Percentiles rank a stretch among this genome's conserved stretches.
phyloP scores from a whole-genome alignment of 2,329 filamentous ascomycete species.

The Aaosphaeria arxii region DNA sequence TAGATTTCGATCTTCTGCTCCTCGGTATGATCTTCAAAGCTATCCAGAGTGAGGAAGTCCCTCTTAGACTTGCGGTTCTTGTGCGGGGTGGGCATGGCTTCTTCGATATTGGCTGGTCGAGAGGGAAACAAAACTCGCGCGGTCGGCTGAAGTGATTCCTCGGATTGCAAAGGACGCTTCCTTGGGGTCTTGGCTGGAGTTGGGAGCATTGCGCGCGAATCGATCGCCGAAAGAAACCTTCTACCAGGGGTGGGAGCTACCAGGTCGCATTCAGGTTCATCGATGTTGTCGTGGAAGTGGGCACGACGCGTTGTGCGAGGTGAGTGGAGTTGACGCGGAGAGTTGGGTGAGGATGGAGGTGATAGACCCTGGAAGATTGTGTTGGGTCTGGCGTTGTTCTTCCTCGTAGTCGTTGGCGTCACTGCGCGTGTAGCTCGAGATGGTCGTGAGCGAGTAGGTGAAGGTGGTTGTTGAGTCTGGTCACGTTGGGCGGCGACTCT shows the following conservation, averaged over 20 bases:
- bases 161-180: slow-evolving; percentile 51
- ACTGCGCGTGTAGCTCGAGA: slow-evolving; percentile 18
- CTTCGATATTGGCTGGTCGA: slow-evolving; percentile 59
- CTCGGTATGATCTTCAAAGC: slow-evolving; percentile 47
- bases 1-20: slow-evolving; percentile 68
- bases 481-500: slow-evolving; percentile 58
- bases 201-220: slow-evolving; percentile 59
- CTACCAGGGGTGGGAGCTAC: slow-evolving; percentile 22
- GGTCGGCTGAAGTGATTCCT: slow-evolving; percentile 44
- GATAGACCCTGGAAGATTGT: slow-evolving; percentile 48
- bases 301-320: slow-evolving; percentile 30
- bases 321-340: slow-evolving; percentile 24
- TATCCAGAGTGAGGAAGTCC: slow-evolving; percentile 42
- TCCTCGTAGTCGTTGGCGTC: slow-evolving; percentile 25
- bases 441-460: slow-evolving; percentile 17
- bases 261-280: slow-evolving; percentile 30
- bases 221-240: slow-evolving; percentile 25
- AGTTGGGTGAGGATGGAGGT: slow-evolving; percentile 42
- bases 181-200: slow-evolving; percentile 76
- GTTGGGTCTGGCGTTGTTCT: slow-evolving; percentile 10
- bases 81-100: slow-evolving; percentile 58
- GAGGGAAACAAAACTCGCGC: slow-evolving; percentile 58
- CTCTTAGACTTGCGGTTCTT: slow-evolving; percentile 58
- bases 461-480: slow-evolving; percentile 22
- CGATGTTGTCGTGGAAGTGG: slow-evolving; percentile 14